Conservation (phyloP, 2,329 filamentous ascomycete genomes). For the Aspergillus versicolor region DNA sequence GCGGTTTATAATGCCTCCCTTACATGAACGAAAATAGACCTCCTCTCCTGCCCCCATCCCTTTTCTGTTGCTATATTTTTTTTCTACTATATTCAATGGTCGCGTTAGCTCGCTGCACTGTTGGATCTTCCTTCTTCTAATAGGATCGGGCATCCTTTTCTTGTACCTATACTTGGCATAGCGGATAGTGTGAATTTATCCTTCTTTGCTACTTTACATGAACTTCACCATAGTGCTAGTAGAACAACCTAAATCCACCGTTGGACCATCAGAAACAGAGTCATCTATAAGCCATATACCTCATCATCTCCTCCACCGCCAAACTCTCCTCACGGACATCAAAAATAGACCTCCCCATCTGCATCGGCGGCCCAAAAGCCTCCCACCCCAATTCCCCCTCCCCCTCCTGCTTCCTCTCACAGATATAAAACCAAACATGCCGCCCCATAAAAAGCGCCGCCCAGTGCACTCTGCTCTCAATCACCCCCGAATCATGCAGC, state of each 20-base stretch:
- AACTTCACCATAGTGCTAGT: not conserved
- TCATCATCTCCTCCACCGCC: too few relatives aligned
- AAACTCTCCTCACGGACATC: too few relatives aligned
- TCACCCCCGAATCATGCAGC: too few relatives aligned
- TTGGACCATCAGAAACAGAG: too few relatives aligned
- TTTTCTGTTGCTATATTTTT: slow-evolving; percentile 3
- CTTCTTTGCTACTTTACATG: not conserved
- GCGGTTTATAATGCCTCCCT: not conserved
- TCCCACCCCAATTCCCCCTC: too few relatives aligned
- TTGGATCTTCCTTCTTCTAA: slow-evolving; percentile 6
- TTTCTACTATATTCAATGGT: slow-evolving; percentile 9
- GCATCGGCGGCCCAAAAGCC: too few relatives aligned
- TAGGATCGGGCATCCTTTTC: slow-evolving; percentile 21
- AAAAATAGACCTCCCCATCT: too few relatives aligned
- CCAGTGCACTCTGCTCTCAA: too few relatives aligned
- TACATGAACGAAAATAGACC: slow-evolving; percentile 15
- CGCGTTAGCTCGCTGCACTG: slow-evolving; percentile 8
- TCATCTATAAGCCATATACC: too few relatives aligned
- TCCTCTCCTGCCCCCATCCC: slow-evolving; percentile 5
- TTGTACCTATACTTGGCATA: slow-evolving; percentile 18
- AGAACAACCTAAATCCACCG: not conserved
- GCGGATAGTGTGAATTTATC: slow-evolving; percentile 7
- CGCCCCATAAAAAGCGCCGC: too few relatives aligned
- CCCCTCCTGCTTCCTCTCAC: too few relatives aligned
- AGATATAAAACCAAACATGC: too few relatives aligned